phyloP scores from a whole-genome alignment of 108 stramenopile species.

The Skeletonema costatum region DNA sequence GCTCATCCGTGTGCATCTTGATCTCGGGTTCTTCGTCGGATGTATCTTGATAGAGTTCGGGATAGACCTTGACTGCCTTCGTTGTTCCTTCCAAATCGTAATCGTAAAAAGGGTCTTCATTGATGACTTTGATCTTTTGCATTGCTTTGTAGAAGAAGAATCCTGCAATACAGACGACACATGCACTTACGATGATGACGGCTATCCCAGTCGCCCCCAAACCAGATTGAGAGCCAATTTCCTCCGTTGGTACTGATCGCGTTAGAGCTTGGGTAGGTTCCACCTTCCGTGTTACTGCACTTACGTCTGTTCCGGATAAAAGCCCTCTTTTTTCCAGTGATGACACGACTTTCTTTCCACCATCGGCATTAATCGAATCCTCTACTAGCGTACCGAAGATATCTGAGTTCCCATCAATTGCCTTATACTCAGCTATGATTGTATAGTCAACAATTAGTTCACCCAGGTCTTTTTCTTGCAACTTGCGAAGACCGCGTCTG shows the following conservation, averaged over 20 bases:
- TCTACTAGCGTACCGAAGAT: neutral
- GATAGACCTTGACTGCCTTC: neutral
- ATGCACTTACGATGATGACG: neutral
- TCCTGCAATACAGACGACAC: neutral
- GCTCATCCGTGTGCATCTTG: neutral
- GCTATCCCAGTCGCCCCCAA: neutral
- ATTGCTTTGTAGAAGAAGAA: conserved; percentile 3
- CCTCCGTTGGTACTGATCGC: neutral
- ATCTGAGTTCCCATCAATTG: neutral
- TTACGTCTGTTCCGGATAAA: neutral
- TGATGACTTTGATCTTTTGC: conserved; percentile 1
- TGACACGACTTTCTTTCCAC: neutral
- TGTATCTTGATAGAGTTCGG: neutral
- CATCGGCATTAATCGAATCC: neutral
- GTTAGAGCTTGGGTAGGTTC: neutral
- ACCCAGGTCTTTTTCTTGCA: neutral
- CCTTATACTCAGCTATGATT: neutral
- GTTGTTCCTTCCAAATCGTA: neutral
- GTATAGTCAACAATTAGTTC: neutral
- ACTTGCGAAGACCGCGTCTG: neutral
- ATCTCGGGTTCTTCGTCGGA: neutral
- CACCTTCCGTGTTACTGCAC: neutral
- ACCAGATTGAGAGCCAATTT: neutral
- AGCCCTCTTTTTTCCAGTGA: neutral
- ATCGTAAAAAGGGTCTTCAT: conserved; percentile 1